Evolutionary conservation across 352 stramenopile genomes (phyloP), one percentile per base, ranked within the genome.

Genomic region (Globisporangium radiosum): DNA sequence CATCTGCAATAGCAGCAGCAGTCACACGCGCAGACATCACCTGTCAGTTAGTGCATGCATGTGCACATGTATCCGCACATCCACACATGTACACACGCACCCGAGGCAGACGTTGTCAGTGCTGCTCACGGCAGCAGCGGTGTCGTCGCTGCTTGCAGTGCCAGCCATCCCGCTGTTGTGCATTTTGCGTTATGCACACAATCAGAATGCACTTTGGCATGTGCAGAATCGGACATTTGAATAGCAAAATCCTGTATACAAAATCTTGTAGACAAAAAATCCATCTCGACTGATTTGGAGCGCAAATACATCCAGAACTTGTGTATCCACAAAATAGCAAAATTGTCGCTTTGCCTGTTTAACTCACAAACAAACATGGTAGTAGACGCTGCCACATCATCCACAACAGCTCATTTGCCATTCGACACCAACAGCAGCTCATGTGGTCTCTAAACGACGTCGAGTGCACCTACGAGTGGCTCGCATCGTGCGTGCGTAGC

Each of bases 391-490:
- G 57, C 45, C 60, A 61, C 44, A 66, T 52, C 8, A 57, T 10
- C 25, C 38, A n/a, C 0, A 40, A 44, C 40, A 44, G 7, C 11
- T 44, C 40, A 44, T 44, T 44, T 11, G 40, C 7, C 40, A 25
- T 25, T 25, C 40, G 40, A 44, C 40, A 3, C 40, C 40, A 2
- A 44, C 40, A 2, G 7, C 40, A 47, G 58, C 7, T 44, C 50
- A 52, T n/a, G 25, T 33, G 38, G 53, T 54, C 54, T 59, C 7
- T 64, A 54, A 54, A 61, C 54, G 54, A 54, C 37, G 7, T 39
- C 6, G 62, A 67, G 60, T 76, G 76, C 57, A 64, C 73, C 45
- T 85, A 77, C 47, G 66, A 73, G 39, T 75, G 77, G 15, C 64
- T 85, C 11, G 70, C 74, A 44, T 75, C 76, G 56, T 74, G 77